phyloP scores from a whole-genome alignment of 75 land plant genomes.

The Chamaecyparis obtusa region DNA sequence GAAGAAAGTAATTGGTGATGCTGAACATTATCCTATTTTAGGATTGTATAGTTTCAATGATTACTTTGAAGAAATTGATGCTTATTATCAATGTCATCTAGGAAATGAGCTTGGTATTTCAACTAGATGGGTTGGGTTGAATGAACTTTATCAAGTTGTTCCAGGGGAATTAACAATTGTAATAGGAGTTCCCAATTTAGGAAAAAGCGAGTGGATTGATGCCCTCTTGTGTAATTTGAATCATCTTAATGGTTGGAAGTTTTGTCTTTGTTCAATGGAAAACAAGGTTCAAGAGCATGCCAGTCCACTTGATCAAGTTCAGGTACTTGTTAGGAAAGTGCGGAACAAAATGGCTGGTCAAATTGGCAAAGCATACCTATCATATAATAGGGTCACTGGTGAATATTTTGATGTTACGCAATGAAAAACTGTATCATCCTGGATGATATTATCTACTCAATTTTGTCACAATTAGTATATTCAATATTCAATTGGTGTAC shows the following conservation, averaged over 20 bases:
- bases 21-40: conserved; percentile 46
- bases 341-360: no score
- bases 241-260: conserved; percentile 65
- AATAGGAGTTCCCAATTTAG: conserved; percentile 96
- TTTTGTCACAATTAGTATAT: neutral
- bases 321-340: no score
- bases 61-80: conserved; percentile 46
- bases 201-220: conserved; percentile 99
- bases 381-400: conserved; percentile 5
- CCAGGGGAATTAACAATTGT: conserved; percentile 96
- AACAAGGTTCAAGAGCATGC: no score
- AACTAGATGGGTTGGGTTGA: conserved; percentile 45
- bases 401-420: neutral
- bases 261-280: conserved; percentile 98
- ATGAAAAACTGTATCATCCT: neutral
- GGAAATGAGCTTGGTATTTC: conserved; percentile 45
- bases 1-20: conserved; percentile 22
- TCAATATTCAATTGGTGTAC: neutral
- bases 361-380: no score
- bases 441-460: neutral
- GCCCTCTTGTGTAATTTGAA: conserved; percentile 89
- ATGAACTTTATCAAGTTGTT: conserved; percentile 58
- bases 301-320: no score
- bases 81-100: conserved; percentile 29
- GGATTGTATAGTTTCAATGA: conserved; percentile 39